phyloP scores from a whole-genome alignment of 1,284 basidiomycete species.

The Cronartium quercuum region DNA sequence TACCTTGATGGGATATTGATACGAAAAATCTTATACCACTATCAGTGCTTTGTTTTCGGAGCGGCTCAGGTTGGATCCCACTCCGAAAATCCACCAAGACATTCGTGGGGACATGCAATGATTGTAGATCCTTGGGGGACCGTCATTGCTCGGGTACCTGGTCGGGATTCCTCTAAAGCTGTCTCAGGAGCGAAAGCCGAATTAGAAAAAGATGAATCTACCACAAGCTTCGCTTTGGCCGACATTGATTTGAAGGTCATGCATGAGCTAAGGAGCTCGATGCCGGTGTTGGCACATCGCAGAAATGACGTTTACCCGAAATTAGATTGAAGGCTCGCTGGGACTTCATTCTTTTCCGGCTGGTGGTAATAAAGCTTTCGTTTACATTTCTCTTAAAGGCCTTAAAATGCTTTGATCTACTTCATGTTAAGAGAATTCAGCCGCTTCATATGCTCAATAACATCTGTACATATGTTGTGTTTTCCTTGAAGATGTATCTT shows the following conservation, averaged over 20 bases:
- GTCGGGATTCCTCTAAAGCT: background rate
- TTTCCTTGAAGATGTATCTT: too few species aligned
- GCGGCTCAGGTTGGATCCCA: constrained; percentile 47
- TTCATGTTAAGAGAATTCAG: too few species aligned
- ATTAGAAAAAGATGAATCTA: background rate
- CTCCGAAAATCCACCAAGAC: constrained; percentile 39
- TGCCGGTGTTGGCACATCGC: constrained; percentile 48
- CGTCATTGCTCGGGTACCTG: constrained; percentile 45
- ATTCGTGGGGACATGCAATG: constrained; percentile 49
- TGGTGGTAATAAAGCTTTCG: too few species aligned
- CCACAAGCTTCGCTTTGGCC: background rate
- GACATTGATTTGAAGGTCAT: constrained; percentile 43
- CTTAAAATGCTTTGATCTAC: too few species aligned
- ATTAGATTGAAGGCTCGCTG: background rate
- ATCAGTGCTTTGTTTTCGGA: constrained; percentile 47
- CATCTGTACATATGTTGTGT: too few species aligned
- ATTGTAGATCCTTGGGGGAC: constrained; percentile 48
- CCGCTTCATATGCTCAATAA: too few species aligned
- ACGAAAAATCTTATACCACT: background rate
- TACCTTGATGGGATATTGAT: background rate
- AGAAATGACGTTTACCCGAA: constrained; percentile 45
- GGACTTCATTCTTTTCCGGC: background rate
- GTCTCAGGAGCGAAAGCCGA: background rate
- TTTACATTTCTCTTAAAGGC: too few species aligned
- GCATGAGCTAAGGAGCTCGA: constrained; percentile 43